Evolutionary conservation across 805 yeast species (phyloP).

Genomic region (Teunomyces stri): DNA sequence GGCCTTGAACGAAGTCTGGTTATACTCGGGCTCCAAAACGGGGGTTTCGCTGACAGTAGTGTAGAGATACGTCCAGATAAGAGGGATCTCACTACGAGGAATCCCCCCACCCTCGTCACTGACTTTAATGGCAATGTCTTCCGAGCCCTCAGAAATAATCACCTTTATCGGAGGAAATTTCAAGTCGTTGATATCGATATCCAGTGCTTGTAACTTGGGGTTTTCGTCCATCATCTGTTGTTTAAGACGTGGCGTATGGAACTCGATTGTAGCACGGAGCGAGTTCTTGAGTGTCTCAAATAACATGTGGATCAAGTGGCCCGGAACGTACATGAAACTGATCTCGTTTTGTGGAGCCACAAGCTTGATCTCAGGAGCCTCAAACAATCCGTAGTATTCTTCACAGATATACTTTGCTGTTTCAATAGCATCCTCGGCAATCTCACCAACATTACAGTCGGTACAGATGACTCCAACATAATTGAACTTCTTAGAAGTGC

Average conservation of each 20-base stretch:
- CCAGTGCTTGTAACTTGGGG: constrained; percentile 36
- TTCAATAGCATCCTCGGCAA: constrained; percentile 85
- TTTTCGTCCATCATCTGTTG: constrained; percentile 37
- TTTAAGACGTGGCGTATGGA: constrained; percentile 54
- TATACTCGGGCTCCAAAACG: constrained; percentile 54
- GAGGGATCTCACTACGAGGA: constrained; percentile 76
- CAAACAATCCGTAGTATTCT: constrained; percentile 83
- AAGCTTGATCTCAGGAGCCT: constrained; percentile 79
- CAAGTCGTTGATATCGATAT: constrained; percentile 56
- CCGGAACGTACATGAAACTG: constrained; percentile 88
- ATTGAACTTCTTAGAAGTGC: constrained; percentile 36
- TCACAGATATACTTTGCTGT: constrained; percentile 89
- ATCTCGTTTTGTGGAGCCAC: constrained; percentile 71
- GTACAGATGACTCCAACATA: constrained; percentile 90
- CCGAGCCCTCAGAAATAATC: constrained; percentile 83
- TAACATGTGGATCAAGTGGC: constrained; percentile 86
- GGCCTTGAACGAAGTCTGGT: constrained; percentile 68
- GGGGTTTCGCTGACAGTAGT: constrained; percentile 82
- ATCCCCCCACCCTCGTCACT: constrained; percentile 96
- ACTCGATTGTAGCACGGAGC: constrained; percentile 84
- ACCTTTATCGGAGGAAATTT: constrained; percentile 81
- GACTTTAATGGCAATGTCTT: constrained; percentile 86
- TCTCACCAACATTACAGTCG: constrained; percentile 76
- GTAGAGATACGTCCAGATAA: constrained; percentile 88
- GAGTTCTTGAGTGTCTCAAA: constrained; percentile 88